Conservation (phyloP, 2,329 filamentous ascomycete species). For the Capronia americana region DNA sequence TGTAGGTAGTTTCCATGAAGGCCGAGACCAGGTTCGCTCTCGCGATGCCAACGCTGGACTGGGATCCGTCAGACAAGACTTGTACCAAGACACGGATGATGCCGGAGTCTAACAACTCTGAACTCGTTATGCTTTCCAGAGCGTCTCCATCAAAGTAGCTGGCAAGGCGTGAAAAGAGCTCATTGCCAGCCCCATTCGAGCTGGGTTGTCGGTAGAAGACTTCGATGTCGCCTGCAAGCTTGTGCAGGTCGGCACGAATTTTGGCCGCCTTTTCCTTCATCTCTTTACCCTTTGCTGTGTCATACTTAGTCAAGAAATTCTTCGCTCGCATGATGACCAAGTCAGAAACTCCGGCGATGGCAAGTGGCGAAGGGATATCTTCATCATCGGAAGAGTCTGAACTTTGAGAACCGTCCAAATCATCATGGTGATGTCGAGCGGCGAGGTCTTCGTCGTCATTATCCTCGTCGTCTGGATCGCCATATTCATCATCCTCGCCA, state of each 20-base stretch:
- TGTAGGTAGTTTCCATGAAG: slow-evolving; percentile 80
- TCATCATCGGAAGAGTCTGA: slow-evolving; percentile 62
- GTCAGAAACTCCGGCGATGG: slow-evolving; percentile 65
- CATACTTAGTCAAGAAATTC: slow-evolving; percentile 82
- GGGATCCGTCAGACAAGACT: slow-evolving; percentile 62
- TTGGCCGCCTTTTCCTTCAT: slow-evolving; percentile 80
- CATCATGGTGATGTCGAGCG: slow-evolving; percentile 63
- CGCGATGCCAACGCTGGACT: slow-evolving; percentile 55
- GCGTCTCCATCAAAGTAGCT: slow-evolving; percentile 88
- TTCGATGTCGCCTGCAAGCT: slow-evolving; percentile 74
- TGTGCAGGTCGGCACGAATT: slow-evolving; percentile 75
- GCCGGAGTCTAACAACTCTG: slow-evolving; percentile 88
- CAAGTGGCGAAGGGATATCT: slow-evolving; percentile 45
- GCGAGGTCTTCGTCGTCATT: slow-evolving; percentile 61
- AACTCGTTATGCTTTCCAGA: slow-evolving; percentile 91
- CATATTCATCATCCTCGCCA: slow-evolving; percentile 60
- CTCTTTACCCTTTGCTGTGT: slow-evolving; percentile 73
- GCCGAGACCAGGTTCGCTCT: slow-evolving; percentile 85
- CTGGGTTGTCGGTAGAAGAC: slow-evolving; percentile 63
- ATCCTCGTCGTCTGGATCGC: slow-evolving; percentile 54
- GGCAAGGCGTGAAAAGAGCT: slow-evolving; percentile 76
- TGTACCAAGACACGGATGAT: slow-evolving; percentile 83
- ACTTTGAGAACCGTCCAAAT: slow-evolving; percentile 70
- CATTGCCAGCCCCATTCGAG: slow-evolving; percentile 57
- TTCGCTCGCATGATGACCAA: slow-evolving; percentile 78